phyloP scores from a whole-genome alignment of 2,329 filamentous ascomycete species.

The Venturiaceae sp. region DNA sequence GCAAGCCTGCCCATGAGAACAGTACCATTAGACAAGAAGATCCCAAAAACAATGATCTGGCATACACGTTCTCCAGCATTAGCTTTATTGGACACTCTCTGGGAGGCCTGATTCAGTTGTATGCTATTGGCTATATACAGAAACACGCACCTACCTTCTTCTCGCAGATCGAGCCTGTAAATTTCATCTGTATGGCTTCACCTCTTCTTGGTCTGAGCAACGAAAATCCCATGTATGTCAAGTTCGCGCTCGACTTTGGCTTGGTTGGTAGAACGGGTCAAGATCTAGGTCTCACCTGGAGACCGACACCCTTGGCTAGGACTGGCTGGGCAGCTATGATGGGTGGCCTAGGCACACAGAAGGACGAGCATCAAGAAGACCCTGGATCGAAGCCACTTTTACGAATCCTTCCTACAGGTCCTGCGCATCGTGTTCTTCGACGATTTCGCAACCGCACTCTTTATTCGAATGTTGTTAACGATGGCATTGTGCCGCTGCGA shows the following conservation, averaged over 20 bases:
- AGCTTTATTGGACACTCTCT: slow-evolving; percentile 91
- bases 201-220: slow-evolving; percentile 90
- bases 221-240: slow-evolving; percentile 94
- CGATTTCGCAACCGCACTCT: slow-evolving; percentile 86
- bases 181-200: slow-evolving; percentile 81
- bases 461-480: slow-evolving; percentile 96
- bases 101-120: slow-evolving; percentile 82
- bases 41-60: slow-evolving; percentile 35
- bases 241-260: slow-evolving; percentile 92
- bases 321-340: slow-evolving; percentile 87
- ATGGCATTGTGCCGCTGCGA: slow-evolving; percentile 88
- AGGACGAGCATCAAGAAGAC: slow-evolving; percentile 49
- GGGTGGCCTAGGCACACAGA: slow-evolving; percentile 56
- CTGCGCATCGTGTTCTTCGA: slow-evolving; percentile 75
- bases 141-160: slow-evolving; percentile 94
- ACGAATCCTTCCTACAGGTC: slow-evolving; percentile 81
- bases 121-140: slow-evolving; percentile 91
- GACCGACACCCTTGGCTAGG: slow-evolving; percentile 72
- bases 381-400: slow-evolving; percentile 82
- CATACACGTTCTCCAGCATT: slow-evolving; percentile 85
- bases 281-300: slow-evolving; percentile 90
- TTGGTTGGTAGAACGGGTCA: slow-evolving; percentile 93
- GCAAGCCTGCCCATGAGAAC: slow-evolving; percentile 46
- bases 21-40: slow-evolving; percentile 48
- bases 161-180: slow-evolving; percentile 72